Base-by-base conservation (phyloP, 257 asterid species). In the Henckelia pumila region DNA sequence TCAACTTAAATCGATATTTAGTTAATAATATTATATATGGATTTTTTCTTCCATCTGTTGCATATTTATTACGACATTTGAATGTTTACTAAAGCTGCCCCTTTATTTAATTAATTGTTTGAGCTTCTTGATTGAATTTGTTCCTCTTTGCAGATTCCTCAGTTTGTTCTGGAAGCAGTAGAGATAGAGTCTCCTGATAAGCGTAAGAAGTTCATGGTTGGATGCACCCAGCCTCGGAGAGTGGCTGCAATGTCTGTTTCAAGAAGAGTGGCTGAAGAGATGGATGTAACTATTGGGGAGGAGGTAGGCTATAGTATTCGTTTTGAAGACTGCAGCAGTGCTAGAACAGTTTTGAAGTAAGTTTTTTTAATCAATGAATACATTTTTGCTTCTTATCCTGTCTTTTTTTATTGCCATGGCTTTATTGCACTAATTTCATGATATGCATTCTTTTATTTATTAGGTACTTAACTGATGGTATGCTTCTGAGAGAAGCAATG, bases 191-290 rank as follows among this genome's bases (percentile, higher is more conserved):
- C 82, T 21, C 75, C 87, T 0, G 97, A 85, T 79, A 91, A 83
- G 69, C 85, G 91, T 32, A 82, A 80, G 76, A 91, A 94, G 73
- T 89, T 72, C 80, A 88, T 94, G 98, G 86, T 94, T 67, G 99
- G 74, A n/a, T 94, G 99, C 73, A 94, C 99, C 8, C 99, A 88
- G 77, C 99, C 99, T 53, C 86, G 96, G 33, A 82, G 99, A 76
- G 99, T 91, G 73, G 99, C 99, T 59, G 98, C 99, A 9, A 91
- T 94, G 98, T 88, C 99, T 11, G 99, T 91, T 71, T 88, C 99
- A 55, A 86, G 96, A 47, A 84, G 99, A 68, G 99, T 94, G 6
- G 99, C 99, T 2, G 99, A 94, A 67, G 99, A 94, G 85, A 91
- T 94, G 99, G 99, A 94, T 64, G 96, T 94, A 67, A 78, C 83